Percentiles rank a stretch among this genome's conserved stretches.
Conservation (phyloP, 305 asterid genomes). For the Solanum hybrid region DNA sequence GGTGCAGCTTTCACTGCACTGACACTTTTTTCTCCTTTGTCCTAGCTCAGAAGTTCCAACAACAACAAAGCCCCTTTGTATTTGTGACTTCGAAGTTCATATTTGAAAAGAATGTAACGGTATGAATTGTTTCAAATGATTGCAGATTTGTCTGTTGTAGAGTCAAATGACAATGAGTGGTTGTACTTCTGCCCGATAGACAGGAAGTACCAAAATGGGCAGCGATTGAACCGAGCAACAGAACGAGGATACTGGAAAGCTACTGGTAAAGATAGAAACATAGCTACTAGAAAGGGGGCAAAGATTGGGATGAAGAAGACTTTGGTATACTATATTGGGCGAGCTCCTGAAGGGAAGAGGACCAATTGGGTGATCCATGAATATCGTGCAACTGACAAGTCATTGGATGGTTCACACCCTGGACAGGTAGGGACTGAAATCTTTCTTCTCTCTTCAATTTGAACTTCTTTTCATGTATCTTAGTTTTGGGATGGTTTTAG, state of each 20-base stretch:
- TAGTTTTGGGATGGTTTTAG: not conserved
- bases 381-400: conserved; percentile 75
- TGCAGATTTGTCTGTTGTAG: conserved; percentile 65
- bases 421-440: conserved; percentile 55
- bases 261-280: conserved; percentile 80
- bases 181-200: conserved; percentile 96
- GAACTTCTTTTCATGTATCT: not conserved
- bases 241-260: conserved; percentile 91
- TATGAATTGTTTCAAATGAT: not conserved
- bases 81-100: not conserved
- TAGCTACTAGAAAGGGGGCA: conserved; percentile 43
- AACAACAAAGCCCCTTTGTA: not conserved
- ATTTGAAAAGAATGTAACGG: not conserved
- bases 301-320: conserved; percentile 92
- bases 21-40: not conserved
- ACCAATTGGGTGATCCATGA: conserved; percentile 91
- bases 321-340: conserved; percentile 73
- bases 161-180: conserved; percentile 80
- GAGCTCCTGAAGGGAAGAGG: conserved; percentile 91
- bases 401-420: conserved; percentile 78
- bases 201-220: conserved; percentile 85
- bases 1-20: not conserved
- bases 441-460: not conserved
- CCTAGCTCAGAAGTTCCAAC: not conserved
- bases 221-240: conserved; percentile 84